Percentiles rank a stretch among this genome's conserved stretches.
phyloP scores from a whole-genome alignment of 2,329 filamentous ascomycete genomes.

The Metarhizium album region DNA sequence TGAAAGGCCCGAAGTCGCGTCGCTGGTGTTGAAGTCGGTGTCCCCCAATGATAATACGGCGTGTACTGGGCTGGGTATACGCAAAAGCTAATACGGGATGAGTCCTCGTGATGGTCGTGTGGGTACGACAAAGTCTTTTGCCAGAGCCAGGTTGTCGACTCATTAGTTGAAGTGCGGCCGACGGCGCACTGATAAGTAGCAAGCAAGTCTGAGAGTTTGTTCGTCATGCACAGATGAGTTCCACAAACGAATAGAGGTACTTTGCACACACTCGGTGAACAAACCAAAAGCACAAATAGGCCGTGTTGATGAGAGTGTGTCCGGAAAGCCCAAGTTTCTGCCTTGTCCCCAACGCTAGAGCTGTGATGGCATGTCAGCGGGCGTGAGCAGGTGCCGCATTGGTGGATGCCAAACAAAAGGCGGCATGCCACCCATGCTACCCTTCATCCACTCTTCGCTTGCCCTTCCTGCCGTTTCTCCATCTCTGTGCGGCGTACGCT shows the following conservation, averaged over 20 bases:
- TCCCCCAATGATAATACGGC: background rate
- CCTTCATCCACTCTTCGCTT: background rate
- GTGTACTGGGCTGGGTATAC: background rate
- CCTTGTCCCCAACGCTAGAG: background rate
- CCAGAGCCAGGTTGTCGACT: background rate
- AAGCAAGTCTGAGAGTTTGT: background rate
- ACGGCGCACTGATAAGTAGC: background rate
- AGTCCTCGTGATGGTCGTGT: constrained; percentile 2
- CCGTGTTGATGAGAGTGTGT: background rate
- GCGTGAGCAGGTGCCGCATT: background rate
- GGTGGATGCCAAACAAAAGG: background rate
- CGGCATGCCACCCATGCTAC: background rate
- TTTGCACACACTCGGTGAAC: background rate
- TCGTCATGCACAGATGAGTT: too few species aligned
- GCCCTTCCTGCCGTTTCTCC: background rate
- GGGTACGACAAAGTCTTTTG: constrained; percentile 2
- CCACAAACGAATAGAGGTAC: background rate
- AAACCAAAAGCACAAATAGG: background rate
- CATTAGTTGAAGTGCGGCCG: background rate
- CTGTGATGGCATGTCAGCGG: background rate
- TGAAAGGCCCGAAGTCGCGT: background rate
- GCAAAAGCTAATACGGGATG: background rate
- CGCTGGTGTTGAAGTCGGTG: background rate
- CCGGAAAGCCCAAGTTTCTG: background rate
- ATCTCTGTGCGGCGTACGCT: background rate